A percentile compares a stretch with the other conserved stretches of the same genome.
Evolutionary conservation across 1,284 basidiomycete species (phyloP).

Genomic region (Cutaneotrichosporon sp.): DNA sequence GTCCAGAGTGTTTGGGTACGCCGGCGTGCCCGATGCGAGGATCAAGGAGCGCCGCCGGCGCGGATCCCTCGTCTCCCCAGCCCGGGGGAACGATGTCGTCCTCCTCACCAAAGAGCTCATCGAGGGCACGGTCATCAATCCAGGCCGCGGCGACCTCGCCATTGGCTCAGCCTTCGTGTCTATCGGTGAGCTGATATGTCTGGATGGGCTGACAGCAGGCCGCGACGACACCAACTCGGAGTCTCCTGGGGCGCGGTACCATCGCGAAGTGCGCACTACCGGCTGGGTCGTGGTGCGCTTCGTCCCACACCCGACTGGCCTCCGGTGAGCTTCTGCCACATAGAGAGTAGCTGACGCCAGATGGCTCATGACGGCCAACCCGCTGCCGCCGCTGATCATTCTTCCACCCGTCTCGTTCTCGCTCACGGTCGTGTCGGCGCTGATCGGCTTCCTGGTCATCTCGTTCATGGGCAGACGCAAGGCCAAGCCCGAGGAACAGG

Average conservation of each 20-base stretch:
- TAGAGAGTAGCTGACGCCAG: not conserved
- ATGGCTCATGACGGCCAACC: conserved; percentile 46
- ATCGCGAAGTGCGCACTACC: conserved; percentile 49
- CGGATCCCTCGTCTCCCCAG: conserved; percentile 33
- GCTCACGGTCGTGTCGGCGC: conserved; percentile 44
- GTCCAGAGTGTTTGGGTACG: conserved; percentile 42
- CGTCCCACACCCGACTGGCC: conserved; percentile 47
- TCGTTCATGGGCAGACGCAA: conserved; percentile 24
- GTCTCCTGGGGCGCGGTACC: conserved; percentile 12
- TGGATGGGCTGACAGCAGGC: conserved; percentile 26
- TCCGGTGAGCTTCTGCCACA: conserved; percentile 27
- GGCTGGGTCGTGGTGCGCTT: conserved; percentile 53
- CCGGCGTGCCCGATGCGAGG: conserved; percentile 23
- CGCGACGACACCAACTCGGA: conserved; percentile 42
- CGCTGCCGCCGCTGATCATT: conserved; percentile 46
- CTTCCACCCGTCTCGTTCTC: conserved; percentile 46
- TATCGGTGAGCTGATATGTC: conserved; percentile 37
- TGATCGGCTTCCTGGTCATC: conserved; percentile 43
- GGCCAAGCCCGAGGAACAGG: not conserved
- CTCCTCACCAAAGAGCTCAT: conserved; percentile 46
- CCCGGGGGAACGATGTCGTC: conserved; percentile 42
- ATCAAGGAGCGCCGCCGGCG: conserved; percentile 33
- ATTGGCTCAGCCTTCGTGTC: conserved; percentile 46
- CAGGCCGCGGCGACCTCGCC: conserved; percentile 31
- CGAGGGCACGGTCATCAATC: conserved; percentile 44